These are phyloP conservation scores for Beauveria sp. DNA, from an alignment of 2,329 filamentous ascomycete genomes.

Conservation along the genomic window DNA sequence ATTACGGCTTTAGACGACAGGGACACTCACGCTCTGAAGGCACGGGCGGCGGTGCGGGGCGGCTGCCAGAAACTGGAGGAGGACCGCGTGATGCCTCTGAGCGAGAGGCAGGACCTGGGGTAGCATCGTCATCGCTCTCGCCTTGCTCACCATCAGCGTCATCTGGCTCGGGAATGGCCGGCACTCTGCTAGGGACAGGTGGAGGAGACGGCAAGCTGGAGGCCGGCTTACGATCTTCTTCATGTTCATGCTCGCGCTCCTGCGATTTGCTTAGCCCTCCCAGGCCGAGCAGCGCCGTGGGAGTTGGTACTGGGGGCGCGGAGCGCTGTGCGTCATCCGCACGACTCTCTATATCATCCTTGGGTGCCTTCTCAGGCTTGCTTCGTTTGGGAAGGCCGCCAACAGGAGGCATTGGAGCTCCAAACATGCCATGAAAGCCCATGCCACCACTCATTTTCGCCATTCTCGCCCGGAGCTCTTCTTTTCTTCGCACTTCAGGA, in stretches of 20 bases:
- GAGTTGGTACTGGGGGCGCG: slow-evolving; percentile 48
- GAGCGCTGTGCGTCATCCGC: slow-evolving; percentile 33
- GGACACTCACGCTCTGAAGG: slow-evolving; percentile 51
- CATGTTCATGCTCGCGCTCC: slow-evolving; percentile 21
- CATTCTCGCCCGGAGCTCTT: slow-evolving; percentile 91
- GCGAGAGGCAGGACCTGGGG: slow-evolving; percentile 24
- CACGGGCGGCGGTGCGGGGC: slow-evolving; percentile 50
- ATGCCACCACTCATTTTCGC: slow-evolving; percentile 97
- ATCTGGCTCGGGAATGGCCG: slow-evolving; percentile 20
- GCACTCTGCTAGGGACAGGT: slow-evolving; percentile 19
- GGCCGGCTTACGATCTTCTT: slow-evolving; percentile 28
- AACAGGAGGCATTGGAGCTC: slow-evolving; percentile 61
- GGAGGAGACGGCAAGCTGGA: slow-evolving; percentile 28
- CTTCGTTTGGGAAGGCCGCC: slow-evolving; percentile 49
- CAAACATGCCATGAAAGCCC: slow-evolving; percentile 94
- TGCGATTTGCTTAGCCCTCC: slow-evolving; percentile 45
- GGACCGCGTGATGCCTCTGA: slow-evolving; percentile 28
- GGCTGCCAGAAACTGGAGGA: slow-evolving; percentile 41
- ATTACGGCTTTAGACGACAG: slow-evolving; percentile 10
- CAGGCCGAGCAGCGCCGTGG: slow-evolving; percentile 68
- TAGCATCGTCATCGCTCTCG: slow-evolving; percentile 24
- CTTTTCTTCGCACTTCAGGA: slow-evolving; percentile 73
- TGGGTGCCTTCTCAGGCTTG: slow-evolving; percentile 17
- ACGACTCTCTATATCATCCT: slow-evolving; percentile 33
- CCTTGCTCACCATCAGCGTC: slow-evolving; percentile 16